These are phyloP conservation scores for Trichoderma citrinoviride DNA, from an alignment of 2,329 filamentous ascomycete species.

Conservation along the genomic window DNA sequence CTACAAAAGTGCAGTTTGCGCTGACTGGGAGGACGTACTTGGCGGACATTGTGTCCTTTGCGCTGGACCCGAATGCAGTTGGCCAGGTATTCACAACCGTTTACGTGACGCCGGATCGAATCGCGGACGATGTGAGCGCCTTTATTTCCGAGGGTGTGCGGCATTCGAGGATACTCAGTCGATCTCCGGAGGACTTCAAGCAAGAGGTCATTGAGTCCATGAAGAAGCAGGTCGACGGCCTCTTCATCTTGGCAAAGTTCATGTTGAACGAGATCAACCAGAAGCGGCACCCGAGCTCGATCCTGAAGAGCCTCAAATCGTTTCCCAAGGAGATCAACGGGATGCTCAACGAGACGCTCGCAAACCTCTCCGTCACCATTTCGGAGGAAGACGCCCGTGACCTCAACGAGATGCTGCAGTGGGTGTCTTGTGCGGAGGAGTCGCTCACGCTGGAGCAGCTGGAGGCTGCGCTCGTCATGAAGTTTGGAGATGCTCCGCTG, in stretches of 20 bases:
- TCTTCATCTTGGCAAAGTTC: slow-evolving; percentile 50
- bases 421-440: slow-evolving; percentile 46
- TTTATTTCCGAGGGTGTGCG: slow-evolving; percentile 44
- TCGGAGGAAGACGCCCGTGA: slow-evolving; percentile 41
- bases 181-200: slow-evolving; percentile 34
- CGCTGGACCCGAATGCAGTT: slow-evolving; percentile 34
- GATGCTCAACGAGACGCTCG: slow-evolving; percentile 42
- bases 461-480: slow-evolving; percentile 44
- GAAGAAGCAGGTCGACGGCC: slow-evolving; percentile 43
- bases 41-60: slow-evolving; percentile 37
- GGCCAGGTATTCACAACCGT: slow-evolving; percentile 40
- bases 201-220: slow-evolving; percentile 41
- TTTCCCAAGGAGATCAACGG: slow-evolving; percentile 47
- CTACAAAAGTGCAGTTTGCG: slow-evolving; percentile 37
- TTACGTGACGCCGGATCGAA: slow-evolving; percentile 44
- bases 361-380: slow-evolving; percentile 41
- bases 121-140: slow-evolving; percentile 40
- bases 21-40: slow-evolving; percentile 44
- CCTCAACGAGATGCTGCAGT: slow-evolving; percentile 47
- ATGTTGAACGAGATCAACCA: slow-evolving; percentile 50
- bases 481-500: slow-evolving; percentile 41
- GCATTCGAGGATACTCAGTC: slow-evolving; percentile 39
- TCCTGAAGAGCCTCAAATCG: slow-evolving; percentile 42
- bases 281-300: slow-evolving; percentile 45
- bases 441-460: slow-evolving; percentile 45